Base-by-base conservation (phyloP, 177 flowering plant genomes). In the Vitis hybrid region DNA sequence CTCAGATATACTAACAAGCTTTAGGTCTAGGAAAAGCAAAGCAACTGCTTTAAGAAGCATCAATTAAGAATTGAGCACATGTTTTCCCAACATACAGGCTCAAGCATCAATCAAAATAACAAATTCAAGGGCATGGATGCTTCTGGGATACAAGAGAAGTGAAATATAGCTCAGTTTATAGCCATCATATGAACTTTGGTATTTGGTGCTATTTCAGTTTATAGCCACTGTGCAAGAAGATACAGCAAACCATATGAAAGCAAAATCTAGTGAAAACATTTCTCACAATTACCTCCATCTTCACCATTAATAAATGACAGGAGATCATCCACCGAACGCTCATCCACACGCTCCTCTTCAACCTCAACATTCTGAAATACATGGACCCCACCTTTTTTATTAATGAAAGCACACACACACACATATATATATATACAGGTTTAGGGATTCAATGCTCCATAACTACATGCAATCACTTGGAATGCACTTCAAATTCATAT, bases 251-350 rank as follows among this genome's bases (percentile, higher is more conserved):
- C 16, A 57, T 22, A 26, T 6, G n/a, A 10, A 49, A 3, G 19
- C 7, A 15, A 4, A 9, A 50, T 15, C 11, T 9, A 5, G n/a
- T 7, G 49, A 63, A 4, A 65, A 49, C 15, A 52, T 11, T 70
- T 55, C 60, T 65, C 26, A 65, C 3, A n/a, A 10, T 22, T 86
- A 90, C 92, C 96, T 89, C 70, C 87, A 79, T 76, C 76, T 75
- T 74, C 87, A 51, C 98, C 94, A 86, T 94, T 94, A 45, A 94
- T 94, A 77, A 87, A 94, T 18, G 97, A 88, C 61, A 94, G 78
- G 29, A 94, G 94, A 70, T 94, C 98, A 76, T 94, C 97, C 51
- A 94, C 94, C 48, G 98, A 92, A 1, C 98, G 94, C 0, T 90
- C 90, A 76, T 94, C 97, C 29, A 76, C 86, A 61, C 29, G 87